A percentile compares a stretch with the other conserved stretches of the same genome.
Conservation (phyloP, 2,329 filamentous ascomycete species). For the Colletotrichum echinochloae region DNA sequence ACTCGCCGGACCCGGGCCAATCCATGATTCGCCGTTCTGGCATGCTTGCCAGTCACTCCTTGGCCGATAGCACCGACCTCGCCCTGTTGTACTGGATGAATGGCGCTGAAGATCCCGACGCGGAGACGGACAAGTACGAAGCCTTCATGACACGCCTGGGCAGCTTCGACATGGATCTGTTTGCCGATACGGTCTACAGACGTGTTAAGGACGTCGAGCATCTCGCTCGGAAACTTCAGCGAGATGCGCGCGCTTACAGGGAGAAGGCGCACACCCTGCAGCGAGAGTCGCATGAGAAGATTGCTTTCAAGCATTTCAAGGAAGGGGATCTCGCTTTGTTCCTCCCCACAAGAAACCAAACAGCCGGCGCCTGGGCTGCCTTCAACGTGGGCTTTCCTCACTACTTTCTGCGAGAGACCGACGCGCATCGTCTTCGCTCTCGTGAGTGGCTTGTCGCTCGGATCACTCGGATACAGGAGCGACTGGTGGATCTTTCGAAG, state of each 20-base stretch:
- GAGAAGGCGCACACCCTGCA: constrained; percentile 86
- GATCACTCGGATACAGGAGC: constrained; percentile 90
- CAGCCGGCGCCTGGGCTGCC: constrained; percentile 94
- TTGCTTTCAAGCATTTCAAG: constrained; percentile 95
- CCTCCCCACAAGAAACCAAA: constrained; percentile 92
- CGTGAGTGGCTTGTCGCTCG: constrained; percentile 97
- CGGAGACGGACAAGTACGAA: constrained; percentile 79
- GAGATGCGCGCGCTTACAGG: constrained; percentile 86
- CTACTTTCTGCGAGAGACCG: constrained; percentile 95
- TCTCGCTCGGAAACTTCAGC: constrained; percentile 91
- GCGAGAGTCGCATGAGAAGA: constrained; percentile 92
- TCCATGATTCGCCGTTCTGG: constrained; percentile 65
- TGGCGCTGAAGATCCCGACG: constrained; percentile 67
- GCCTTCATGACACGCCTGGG: constrained; percentile 80
- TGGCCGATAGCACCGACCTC: constrained; percentile 74
- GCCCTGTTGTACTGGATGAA: constrained; percentile 87
- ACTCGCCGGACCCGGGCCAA: constrained; percentile 66
- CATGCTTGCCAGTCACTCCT: constrained; percentile 64
- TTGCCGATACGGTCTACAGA: constrained; percentile 87
- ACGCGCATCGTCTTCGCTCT: constrained; percentile 83
- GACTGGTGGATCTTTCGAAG: constrained; percentile 91
- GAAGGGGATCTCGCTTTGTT: constrained; percentile 96
- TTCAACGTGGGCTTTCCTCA: constrained; percentile 98
- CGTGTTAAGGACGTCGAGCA: constrained; percentile 94
- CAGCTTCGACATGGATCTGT: constrained; percentile 84